Percentiles rank a stretch among this genome's conserved stretches.
Conservation (phyloP, 2,329 filamentous ascomycete species). For the Botryotinia convoluta region DNA sequence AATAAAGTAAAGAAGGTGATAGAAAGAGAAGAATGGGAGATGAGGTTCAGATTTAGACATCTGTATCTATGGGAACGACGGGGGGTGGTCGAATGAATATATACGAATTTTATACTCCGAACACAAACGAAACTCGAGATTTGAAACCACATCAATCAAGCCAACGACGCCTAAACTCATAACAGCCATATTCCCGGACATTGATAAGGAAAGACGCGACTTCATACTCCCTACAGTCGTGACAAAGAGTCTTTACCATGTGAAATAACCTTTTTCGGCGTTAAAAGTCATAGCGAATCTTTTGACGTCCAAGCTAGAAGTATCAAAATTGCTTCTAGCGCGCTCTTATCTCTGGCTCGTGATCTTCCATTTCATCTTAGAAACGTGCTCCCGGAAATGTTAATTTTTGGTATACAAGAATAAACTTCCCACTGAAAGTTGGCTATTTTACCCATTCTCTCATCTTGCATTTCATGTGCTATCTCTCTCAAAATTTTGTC, state of each 20-base stretch:
- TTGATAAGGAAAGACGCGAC: neutral
- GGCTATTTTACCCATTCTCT: neutral
- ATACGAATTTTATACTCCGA: neutral
- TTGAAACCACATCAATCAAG: neutral
- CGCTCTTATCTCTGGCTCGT: neutral
- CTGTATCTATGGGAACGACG: neutral
- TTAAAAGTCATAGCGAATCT: neutral
- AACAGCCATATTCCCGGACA: neutral
- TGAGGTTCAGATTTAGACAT: neutral
- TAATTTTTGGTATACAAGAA: neutral
- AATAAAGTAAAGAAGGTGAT: neutral
- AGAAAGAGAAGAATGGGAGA: neutral
- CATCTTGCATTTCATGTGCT: neutral
- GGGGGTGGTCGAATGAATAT: neutral
- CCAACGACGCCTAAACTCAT: neutral
- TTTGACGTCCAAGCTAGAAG: conserved; percentile 3
- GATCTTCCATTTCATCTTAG: neutral
- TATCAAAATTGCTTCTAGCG: conserved; percentile 9
- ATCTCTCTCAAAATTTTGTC: neutral
- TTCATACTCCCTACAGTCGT: neutral
- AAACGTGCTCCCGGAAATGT: neutral
- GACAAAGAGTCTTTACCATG: neutral
- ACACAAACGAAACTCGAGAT: neutral
- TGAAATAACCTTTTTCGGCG: neutral
- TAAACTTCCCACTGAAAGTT: neutral